These are phyloP conservation scores for Rhododendron molle DNA, from an alignment of 148 eudicot species.

Conservation along the genomic window DNA sequence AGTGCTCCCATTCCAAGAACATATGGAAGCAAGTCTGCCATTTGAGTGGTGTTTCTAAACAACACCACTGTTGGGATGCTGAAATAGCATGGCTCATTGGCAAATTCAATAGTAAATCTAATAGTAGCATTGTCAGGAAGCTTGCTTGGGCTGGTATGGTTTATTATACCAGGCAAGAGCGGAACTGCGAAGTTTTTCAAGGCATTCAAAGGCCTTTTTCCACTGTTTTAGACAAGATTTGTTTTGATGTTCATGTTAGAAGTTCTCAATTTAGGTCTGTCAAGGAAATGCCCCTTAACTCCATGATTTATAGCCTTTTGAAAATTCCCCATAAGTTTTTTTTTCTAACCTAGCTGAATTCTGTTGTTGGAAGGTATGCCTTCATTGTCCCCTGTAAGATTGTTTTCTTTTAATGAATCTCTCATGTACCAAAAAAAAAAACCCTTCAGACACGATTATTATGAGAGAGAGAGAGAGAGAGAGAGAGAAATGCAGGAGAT, in stretches of 20 bases:
- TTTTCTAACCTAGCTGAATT: background rate
- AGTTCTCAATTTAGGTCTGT: background rate
- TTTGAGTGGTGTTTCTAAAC: background rate
- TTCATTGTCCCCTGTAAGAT: background rate
- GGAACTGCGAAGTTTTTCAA: background rate
- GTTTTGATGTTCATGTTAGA: background rate
- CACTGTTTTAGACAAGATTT: background rate
- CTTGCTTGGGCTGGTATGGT: background rate
- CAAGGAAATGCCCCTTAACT: background rate
- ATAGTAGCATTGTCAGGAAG: background rate
- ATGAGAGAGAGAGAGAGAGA: background rate
- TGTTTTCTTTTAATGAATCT: too few species aligned
- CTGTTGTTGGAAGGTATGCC: background rate
- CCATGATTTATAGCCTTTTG: background rate
- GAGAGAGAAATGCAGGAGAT: background rate
- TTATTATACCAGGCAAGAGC: background rate
- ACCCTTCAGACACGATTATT: background rate
- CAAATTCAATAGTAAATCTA: background rate
- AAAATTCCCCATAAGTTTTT: background rate
- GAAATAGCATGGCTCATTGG: background rate
- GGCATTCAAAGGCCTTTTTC: background rate
- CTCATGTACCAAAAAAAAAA: too few species aligned
- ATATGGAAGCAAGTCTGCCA: background rate
- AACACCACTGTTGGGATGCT: background rate
- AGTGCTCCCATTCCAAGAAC: background rate